phyloP scores from a whole-genome alignment of 2,329 filamentous ascomycete species.

The Penicillium sclerotigenum region DNA sequence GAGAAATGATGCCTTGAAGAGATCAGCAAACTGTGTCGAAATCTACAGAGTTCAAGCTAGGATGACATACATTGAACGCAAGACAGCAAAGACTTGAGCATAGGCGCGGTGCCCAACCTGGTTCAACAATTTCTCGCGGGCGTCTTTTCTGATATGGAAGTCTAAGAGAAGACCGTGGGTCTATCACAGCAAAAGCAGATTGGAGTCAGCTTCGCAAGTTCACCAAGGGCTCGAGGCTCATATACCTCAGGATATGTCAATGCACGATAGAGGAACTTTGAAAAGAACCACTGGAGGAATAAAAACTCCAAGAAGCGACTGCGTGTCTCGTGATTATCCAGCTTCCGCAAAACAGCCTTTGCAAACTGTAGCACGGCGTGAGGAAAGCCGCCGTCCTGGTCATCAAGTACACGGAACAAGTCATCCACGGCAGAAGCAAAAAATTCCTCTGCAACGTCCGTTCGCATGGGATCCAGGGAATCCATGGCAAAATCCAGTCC shows the following conservation, averaged over 20 bases:
- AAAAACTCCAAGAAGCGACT: conserved; percentile 78
- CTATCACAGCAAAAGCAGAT: conserved; percentile 38
- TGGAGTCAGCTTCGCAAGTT: conserved; percentile 25
- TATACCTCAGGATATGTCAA: conserved; percentile 86
- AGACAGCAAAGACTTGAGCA: conserved; percentile 73
- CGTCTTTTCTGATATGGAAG: conserved; percentile 88
- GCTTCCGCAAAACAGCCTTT: conserved; percentile 74
- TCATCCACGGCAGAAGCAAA: conserved; percentile 77
- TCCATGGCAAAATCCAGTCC: conserved; percentile 68
- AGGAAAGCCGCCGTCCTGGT: conserved; percentile 83
- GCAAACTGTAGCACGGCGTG: conserved; percentile 80
- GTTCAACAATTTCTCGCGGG: conserved; percentile 68
- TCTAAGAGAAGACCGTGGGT: conserved; percentile 68
- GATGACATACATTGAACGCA: conserved; percentile 61
- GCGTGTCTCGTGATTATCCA: conserved; percentile 66
- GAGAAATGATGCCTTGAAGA: conserved; percentile 36
- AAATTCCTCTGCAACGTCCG: conserved; percentile 80
- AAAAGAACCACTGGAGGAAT: conserved; percentile 88
- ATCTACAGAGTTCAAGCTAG: conserved; percentile 30
- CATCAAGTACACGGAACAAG: conserved; percentile 81
- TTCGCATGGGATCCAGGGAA: conserved; percentile 66
- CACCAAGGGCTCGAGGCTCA: conserved; percentile 4
- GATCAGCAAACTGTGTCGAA: conserved; percentile 2
- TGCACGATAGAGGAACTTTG: conserved; percentile 76
- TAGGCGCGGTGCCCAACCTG: conserved; percentile 79